Evolutionary conservation across 176 grass and related monocot species (phyloP), one percentile per base, ranked within the genome.

Genomic region (Triticum monococcum): DNA sequence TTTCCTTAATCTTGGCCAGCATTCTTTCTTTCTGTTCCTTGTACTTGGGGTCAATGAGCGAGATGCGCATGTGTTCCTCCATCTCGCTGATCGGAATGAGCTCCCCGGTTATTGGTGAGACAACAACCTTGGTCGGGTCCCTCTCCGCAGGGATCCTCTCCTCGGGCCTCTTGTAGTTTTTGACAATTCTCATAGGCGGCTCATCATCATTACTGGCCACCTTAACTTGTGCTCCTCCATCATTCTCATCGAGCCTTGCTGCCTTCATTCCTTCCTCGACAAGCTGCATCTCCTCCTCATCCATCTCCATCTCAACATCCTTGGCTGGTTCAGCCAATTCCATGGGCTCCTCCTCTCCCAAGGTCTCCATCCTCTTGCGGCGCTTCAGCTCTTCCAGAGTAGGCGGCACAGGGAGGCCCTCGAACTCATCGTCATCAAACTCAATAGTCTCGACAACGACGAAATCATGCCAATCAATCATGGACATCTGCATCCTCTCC

Each of bases 391-490:
- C 94, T 63, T 99, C 94, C 9, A 94, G 70, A 0, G 90, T 99
- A 63, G 78, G 91, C 4, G 97, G 97, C 12, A 96, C 43, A 40
- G 94, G 97, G 17, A 99, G 89, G 9, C 93, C 97, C 57, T 96
- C 94, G 0, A 70, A 88, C 71, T 96, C 97, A 68, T 99, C 97
- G 23, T 99, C 97, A 4, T 56, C 94, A 89, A 99, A 94, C 61
- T 96, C 97, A 78, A 99, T 99, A 3, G 87, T 91, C 89, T 99
- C 97, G 0, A 99, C 96, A 2, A 98, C 94, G 63, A 91, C 92
- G 75, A 96, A 99, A 81, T 94, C 97, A 64, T 99, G 97, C 97
- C 97, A 99, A 80, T 99, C 97, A 28, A 99, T 99, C 97, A 99
- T 94, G 0, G 94, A 91, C 97, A 99, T 99, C 22, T 91, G 92